Evolutionary conservation across 176 grass and related monocot species (phyloP).

Genomic region (Pharus latifolius): DNA sequence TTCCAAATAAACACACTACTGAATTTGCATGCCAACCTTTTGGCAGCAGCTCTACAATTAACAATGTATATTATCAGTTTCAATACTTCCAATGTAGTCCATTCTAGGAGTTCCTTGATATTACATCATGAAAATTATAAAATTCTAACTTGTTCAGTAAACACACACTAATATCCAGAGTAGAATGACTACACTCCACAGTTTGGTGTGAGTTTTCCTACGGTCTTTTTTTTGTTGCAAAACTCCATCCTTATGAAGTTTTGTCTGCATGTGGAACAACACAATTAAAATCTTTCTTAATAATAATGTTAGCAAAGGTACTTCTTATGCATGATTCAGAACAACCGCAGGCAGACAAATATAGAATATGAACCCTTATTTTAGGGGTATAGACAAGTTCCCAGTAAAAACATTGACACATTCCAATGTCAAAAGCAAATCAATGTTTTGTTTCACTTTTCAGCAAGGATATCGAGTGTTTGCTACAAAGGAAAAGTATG

Average conservation of each 20-base stretch:
- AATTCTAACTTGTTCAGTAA: not conserved
- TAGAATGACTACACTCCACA: not conserved
- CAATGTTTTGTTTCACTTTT: not conserved
- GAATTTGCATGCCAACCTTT: too few relatives aligned
- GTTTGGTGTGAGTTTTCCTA: not conserved
- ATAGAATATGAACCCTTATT: not conserved
- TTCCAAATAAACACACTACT: too few relatives aligned
- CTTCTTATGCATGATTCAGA: not conserved
- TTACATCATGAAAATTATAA: not conserved
- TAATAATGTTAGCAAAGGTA: not conserved
- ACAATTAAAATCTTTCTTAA: not conserved
- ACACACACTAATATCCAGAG: not conserved
- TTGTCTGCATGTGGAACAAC: not conserved
- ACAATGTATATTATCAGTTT: not conserved
- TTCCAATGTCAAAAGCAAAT: slow-evolving; percentile 10
- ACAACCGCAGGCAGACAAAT: not conserved
- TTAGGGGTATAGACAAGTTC: not conserved
- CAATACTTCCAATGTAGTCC: not conserved
- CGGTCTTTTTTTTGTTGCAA: not conserved
- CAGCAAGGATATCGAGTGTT: not conserved
- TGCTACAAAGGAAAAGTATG: not conserved
- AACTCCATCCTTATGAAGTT: not conserved
- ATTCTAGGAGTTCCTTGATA: not conserved
- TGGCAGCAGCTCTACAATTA: too few relatives aligned
- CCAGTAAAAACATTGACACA: not conserved